Base-by-base conservation (phyloP, 441 rosid species). In the Pelargonium cotyledonis region DNA sequence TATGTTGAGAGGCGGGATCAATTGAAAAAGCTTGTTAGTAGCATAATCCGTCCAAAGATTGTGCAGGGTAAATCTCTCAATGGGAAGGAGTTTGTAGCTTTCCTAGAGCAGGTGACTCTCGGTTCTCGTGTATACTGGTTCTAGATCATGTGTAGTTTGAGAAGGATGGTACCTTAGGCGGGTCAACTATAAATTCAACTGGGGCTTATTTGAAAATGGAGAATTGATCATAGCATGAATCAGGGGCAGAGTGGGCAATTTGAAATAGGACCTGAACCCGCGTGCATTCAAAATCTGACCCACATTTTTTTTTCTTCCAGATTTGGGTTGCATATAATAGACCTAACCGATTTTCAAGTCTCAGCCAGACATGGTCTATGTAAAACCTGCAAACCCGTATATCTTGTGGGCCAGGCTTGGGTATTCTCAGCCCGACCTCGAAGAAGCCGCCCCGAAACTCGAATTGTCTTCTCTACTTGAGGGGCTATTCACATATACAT, bases 51-150 rank as follows among this genome's bases (percentile, higher is more conserved):
- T 44, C 98, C 99, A 67, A 95, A 95, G 88, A 78, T 92, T 79
- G 98, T 95, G 82, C 98, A 86, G 78, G 96, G 97, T 4, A 95
- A 84, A 79, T 61, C 79, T 70, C 82, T 95, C 38, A 90, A 86
- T 68, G 99, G 99, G 67, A 84, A 90, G 77, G 99, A 92, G 83
- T 95, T 95, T 77, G 91, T 95, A 29, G 72, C 89, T 69, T 95
- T 95, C 86, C 79, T 95, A 55, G 90, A 88, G 79, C 98, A 92
- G 98, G 99, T 95, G 81, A 65, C 70, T 75, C 44, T 72, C 16
- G 14, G 11, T 40, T 29, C 55, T 16, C 18, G 63, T 9, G 10
- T 67, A 18, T 68, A 53, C 8, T 53, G 5, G 16, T 21, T 60
- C 15, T 9, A 21, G 15, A 60, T 60, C 64, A 60, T 9, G 12